These are phyloP conservation scores for Neurospora sp. DNA, from an alignment of 495 filamentous ascomycete species.

Conservation along the genomic window DNA sequence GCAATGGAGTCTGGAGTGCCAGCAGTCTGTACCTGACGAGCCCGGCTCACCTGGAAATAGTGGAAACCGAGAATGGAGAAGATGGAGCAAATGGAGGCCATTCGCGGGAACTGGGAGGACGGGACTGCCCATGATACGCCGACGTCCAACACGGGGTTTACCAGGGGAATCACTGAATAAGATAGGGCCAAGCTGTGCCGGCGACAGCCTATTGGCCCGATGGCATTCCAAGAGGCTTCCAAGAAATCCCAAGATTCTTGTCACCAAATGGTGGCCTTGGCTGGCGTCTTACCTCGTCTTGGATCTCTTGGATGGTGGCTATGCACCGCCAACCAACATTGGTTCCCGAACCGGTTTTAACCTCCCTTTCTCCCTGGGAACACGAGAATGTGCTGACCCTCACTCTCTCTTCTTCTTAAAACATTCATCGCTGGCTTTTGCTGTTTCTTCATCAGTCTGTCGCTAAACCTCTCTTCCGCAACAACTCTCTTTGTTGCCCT, in stretches of 20 bases:
- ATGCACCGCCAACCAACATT: slow-evolving; percentile 8
- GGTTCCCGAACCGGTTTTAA: not conserved
- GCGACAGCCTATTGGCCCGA: not conserved
- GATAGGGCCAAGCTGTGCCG: not conserved
- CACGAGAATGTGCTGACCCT: not conserved
- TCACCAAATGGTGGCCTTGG: not conserved
- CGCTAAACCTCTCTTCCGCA: not conserved
- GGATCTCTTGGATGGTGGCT: slow-evolving; percentile 16
- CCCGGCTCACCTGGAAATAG: not conserved
- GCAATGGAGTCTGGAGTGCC: not conserved
- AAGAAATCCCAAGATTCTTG: slow-evolving; percentile 2
- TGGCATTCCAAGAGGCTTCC: slow-evolving; percentile 4
- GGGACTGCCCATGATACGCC: not conserved
- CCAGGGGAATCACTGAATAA: not conserved
- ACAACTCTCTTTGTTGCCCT: not conserved
- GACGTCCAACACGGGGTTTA: not conserved
- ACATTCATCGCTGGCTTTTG: not conserved
- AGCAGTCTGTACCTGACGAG: not conserved
- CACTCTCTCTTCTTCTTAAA: not conserved
- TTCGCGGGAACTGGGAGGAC: not conserved
- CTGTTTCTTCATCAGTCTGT: not conserved
- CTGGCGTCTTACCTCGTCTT: slow-evolving; percentile 3
- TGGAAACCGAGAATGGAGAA: not conserved
- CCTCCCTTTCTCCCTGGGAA: not conserved
- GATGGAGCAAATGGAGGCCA: not conserved